Evolutionary conservation across 371 early-diverging fungal genomes (phyloP).

Genomic region (Syncephalis fuscata): DNA sequence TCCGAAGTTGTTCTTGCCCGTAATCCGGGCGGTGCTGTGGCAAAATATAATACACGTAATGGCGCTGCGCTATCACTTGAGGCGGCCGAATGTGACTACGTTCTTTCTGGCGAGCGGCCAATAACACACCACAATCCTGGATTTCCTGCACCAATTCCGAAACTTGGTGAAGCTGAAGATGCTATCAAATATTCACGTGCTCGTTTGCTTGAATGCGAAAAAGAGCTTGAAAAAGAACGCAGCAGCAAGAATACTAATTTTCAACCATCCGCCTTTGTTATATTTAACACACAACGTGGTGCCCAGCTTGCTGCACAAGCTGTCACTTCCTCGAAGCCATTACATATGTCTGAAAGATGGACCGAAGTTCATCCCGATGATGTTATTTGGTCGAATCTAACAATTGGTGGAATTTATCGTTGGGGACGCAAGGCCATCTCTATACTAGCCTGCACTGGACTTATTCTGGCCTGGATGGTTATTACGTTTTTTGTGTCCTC

Average conservation of each 20-base stretch:
- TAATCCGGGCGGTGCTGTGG: not conserved
- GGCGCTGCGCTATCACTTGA: conserved; percentile 5
- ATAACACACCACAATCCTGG: conserved; percentile 1
- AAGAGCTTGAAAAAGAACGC: conserved; percentile 23
- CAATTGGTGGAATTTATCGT: conserved; percentile 30
- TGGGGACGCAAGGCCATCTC: conserved; percentile 34
- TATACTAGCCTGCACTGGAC: conserved; percentile 20
- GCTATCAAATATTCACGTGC: conserved; percentile 34
- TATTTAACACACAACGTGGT: conserved; percentile 58
- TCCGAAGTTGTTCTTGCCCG: conserved; percentile 33
- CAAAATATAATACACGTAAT: not conserved
- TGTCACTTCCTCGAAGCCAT: conserved; percentile 40
- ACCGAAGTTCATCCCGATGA: conserved; percentile 53
- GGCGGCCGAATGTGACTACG: conserved; percentile 9
- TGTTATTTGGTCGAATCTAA: conserved; percentile 70
- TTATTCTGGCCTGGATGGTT: conserved; percentile 44
- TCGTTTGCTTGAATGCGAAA: conserved; percentile 31
- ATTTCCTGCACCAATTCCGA: conserved; percentile 12
- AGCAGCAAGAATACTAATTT: conserved; percentile 7
- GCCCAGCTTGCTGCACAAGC: conserved; percentile 74
- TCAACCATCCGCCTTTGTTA: conserved; percentile 56
- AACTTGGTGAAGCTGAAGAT: conserved; percentile 52
- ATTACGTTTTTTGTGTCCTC: conserved; percentile 35
- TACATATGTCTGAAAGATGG: conserved; percentile 44
- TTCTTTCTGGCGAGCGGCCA: conserved; percentile 10